Base-by-base conservation (phyloP, 2,329 filamentous ascomycete species). In the Cyphellophora attinorum region DNA sequence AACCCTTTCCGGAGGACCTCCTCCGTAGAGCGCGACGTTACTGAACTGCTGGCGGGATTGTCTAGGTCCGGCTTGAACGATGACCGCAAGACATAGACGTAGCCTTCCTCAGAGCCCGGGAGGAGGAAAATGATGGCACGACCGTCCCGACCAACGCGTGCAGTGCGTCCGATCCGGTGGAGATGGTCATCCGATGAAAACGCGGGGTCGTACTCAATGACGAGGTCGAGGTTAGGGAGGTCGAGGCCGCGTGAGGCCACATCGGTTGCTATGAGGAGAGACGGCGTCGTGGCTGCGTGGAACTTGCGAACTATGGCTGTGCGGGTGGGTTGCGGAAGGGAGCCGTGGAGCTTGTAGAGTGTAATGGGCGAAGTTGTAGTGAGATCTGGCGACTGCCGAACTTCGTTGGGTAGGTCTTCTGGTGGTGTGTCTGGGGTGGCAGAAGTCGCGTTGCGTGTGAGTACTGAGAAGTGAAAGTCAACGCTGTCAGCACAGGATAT, bases 401-500 rank as follows among this genome's bases (percentile, higher is more conserved):
- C 44, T 5, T 49, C 41, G 10, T 50, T 45, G 6, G 38, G 27
- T 4, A 44, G 32, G 36, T 50, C 46, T 27, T 53, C 50, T 36
- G 28, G 27, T 12, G 4, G 8, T 8, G 27, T 3, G 27, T 11
- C 27, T 8, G 27, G 8, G 6, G 27, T 16, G 27, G n/a, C 27
- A 13, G 27, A 29, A 55, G 6, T 42, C n/a, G n/a, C n/a, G 13
- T 48, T 44, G 38, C 43, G 62, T 5, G 68, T 79, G 38, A 98
- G 74, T 3, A 94, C 64, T 41, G 93, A 82, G 55, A 86, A 96
- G 57, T 96, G 89, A 51, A 95, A 98, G 55, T 98, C 86, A 39
- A 96, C 91, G 1, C 85, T 91, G 56, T 98, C 91, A 13, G 91
- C 88, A 52, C 91, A 98, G 8, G 89, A 94, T 31, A 98, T 83